Conservation (phyloP, 1,284 basidiomycete genomes). For the Pseudozyma tsukubaensis region DNA sequence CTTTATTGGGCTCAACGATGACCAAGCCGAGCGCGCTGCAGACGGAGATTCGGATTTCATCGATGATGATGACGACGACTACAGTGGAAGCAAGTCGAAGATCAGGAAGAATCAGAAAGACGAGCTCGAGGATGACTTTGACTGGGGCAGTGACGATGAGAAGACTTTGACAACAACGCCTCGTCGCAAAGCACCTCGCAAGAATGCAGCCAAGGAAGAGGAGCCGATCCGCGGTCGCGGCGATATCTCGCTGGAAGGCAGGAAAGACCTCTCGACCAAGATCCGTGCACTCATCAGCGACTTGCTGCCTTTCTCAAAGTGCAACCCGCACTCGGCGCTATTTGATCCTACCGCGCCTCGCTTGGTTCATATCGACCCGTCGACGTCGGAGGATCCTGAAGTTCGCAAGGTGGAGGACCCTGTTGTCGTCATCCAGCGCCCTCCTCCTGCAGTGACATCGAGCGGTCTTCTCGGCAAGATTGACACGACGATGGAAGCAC, state of each 20-base stretch:
- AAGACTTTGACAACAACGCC: background rate
- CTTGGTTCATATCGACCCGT: conserved; percentile 55
- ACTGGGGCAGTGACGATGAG: conserved; percentile 42
- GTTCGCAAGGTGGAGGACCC: conserved; percentile 38
- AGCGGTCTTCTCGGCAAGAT: conserved; percentile 31
- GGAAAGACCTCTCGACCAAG: conserved; percentile 62
- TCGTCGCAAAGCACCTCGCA: conserved; percentile 18
- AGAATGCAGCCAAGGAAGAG: conserved; percentile 10
- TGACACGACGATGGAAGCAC: conserved; percentile 21
- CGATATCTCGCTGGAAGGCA: conserved; percentile 32
- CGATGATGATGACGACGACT: conserved; percentile 15
- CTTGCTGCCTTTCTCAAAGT: conserved; percentile 62
- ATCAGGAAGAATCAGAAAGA: conserved; percentile 9
- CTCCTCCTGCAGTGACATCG: conserved; percentile 27
- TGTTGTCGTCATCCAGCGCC: conserved; percentile 45
- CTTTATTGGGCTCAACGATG: conserved; percentile 44
- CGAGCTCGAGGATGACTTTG: conserved; percentile 32
- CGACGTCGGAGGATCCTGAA: conserved; percentile 31
- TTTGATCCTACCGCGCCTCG: conserved; percentile 60
- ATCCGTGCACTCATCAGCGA: conserved; percentile 63
- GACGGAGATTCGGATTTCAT: conserved; percentile 27
- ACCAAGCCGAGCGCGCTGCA: conserved; percentile 28
- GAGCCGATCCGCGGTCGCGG: conserved; percentile 5
- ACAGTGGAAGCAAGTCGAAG: conserved; percentile 8
- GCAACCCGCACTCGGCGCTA: conserved; percentile 59